Percentiles rank a stretch among this genome's conserved stretches.
Evolutionary conservation across 192 early-diverging fungal genomes (phyloP).

Genomic region (Chytriomyces hyalinus): DNA sequence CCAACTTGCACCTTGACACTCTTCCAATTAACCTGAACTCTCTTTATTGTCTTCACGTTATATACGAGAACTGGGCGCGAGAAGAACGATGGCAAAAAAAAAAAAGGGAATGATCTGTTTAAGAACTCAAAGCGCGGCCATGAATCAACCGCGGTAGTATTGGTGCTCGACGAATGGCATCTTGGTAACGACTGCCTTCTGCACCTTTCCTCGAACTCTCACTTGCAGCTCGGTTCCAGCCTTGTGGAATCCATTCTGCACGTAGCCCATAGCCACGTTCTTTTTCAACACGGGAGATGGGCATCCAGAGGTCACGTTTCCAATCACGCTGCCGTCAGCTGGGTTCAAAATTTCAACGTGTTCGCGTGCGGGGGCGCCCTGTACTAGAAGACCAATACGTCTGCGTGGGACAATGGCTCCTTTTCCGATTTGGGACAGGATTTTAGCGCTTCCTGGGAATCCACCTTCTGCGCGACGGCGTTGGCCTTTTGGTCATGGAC

Average conservation of each 20-base stretch:
- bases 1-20: too few species aligned
- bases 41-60: too few species aligned
- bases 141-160: conserved; percentile 58
- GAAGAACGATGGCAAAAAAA: too few species aligned
- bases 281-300: conserved; percentile 90
- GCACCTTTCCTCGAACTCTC: conserved; percentile 83
- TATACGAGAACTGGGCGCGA: too few species aligned
- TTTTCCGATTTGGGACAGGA: conserved; percentile 85
- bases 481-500: conserved; percentile 59
- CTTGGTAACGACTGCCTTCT: conserved; percentile 84
- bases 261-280: conserved; percentile 98
- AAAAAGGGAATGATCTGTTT: too few species aligned
- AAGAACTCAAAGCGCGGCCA: too few species aligned
- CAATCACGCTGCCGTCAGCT: conserved; percentile 67
- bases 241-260: conserved; percentile 88
- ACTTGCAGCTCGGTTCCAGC: conserved; percentile 89
- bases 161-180: conserved; percentile 91
- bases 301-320: conserved; percentile 89
- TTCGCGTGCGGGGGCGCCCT: conserved; percentile 90
- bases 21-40: too few species aligned
- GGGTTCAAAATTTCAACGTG: conserved; percentile 70
- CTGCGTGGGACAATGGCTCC: conserved; percentile 65
- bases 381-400: conserved; percentile 86
- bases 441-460: conserved; percentile 86
- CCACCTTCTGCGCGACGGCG: conserved; percentile 86